phyloP scores from a whole-genome alignment of 495 filamentous ascomycete species.

The Penicillium alfredii region DNA sequence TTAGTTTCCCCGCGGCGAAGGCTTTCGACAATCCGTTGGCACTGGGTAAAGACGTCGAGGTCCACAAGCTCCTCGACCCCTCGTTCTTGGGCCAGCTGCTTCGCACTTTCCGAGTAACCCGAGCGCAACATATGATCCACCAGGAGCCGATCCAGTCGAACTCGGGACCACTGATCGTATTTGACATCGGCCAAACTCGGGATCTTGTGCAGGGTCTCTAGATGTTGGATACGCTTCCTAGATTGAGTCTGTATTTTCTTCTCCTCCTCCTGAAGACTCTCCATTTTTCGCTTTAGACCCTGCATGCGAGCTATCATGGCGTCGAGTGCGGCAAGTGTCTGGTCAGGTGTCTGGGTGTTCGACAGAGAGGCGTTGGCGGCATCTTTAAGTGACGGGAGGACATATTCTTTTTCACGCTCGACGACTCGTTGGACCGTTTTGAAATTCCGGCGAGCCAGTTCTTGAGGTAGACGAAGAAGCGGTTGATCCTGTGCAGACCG shows the following conservation, averaged over 20 bases:
- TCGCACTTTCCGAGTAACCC: constrained; percentile 75
- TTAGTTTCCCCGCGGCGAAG: constrained; percentile 63
- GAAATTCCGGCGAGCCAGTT: constrained; percentile 88
- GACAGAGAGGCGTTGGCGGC: constrained; percentile 61
- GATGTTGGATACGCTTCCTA: constrained; percentile 68
- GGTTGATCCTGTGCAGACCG: constrained; percentile 81
- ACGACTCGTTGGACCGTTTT: constrained; percentile 76
- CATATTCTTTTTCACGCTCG: constrained; percentile 67
- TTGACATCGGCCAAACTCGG: constrained; percentile 83
- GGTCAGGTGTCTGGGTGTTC: constrained; percentile 52
- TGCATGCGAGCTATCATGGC: constrained; percentile 79
- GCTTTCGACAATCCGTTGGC: constrained; percentile 65
- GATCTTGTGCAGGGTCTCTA: constrained; percentile 72
- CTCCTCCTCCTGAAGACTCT: constrained; percentile 71
- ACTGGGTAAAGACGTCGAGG: constrained; percentile 79
- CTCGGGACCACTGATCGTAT: constrained; percentile 84
- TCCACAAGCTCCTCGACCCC: constrained; percentile 76
- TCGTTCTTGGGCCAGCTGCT: constrained; percentile 64
- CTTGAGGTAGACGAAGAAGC: constrained; percentile 83
- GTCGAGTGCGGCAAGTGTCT: constrained; percentile 72
- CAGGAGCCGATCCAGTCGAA: constrained; percentile 73
- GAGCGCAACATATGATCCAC: constrained; percentile 85
- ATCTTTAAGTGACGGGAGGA: constrained; percentile 65
- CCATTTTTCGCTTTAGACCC: constrained; percentile 80
- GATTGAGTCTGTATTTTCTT: constrained; percentile 63